phyloP scores from a whole-genome alignment of 805 yeast species.

The Metschnikowia baotianmanensis region DNA sequence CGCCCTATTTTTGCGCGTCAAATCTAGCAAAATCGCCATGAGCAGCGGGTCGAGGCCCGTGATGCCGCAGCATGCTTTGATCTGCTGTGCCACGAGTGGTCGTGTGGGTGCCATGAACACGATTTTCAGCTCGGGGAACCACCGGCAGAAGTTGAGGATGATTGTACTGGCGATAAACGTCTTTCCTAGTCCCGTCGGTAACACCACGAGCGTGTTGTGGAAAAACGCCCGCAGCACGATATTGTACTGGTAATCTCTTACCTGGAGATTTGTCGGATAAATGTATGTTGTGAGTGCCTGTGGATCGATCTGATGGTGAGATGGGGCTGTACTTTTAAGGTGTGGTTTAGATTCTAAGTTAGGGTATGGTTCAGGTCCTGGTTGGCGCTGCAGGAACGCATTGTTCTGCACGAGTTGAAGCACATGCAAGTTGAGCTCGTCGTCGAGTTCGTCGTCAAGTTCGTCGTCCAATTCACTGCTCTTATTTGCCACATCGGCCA shows the following conservation, averaged over 20 bases:
- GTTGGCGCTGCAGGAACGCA: too few relatives aligned
- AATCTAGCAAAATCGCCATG: constrained; percentile 76
- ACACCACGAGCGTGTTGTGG: constrained; percentile 77
- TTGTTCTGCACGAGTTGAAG: too few relatives aligned
- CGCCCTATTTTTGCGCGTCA: constrained; percentile 54
- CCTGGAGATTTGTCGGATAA: constrained; percentile 82
- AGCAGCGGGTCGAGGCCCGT: constrained; percentile 78
- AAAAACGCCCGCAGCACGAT: constrained; percentile 72
- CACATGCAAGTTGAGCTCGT: constrained; percentile 15
- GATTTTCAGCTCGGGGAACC: constrained; percentile 79
- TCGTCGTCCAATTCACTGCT: neutral
- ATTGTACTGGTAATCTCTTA: constrained; percentile 85
- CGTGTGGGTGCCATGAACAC: constrained; percentile 96
- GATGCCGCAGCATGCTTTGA: constrained; percentile 84
- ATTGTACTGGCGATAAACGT: constrained; percentile 94
- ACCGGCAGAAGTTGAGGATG: constrained; percentile 82
- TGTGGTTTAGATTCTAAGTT: too few relatives aligned
- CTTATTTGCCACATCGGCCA: neutral
- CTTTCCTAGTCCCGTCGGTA: constrained; percentile 97
- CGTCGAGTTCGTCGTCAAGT: constrained; percentile 14
- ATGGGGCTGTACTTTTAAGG: too few relatives aligned
- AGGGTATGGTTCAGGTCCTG: too few relatives aligned
- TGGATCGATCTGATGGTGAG: constrained; percentile 10
- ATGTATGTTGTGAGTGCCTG: constrained; percentile 45
- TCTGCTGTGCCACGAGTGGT: constrained; percentile 95